phyloP scores from a whole-genome alignment of 495 filamentous ascomycete species.

The Aspergillus baeticus region DNA sequence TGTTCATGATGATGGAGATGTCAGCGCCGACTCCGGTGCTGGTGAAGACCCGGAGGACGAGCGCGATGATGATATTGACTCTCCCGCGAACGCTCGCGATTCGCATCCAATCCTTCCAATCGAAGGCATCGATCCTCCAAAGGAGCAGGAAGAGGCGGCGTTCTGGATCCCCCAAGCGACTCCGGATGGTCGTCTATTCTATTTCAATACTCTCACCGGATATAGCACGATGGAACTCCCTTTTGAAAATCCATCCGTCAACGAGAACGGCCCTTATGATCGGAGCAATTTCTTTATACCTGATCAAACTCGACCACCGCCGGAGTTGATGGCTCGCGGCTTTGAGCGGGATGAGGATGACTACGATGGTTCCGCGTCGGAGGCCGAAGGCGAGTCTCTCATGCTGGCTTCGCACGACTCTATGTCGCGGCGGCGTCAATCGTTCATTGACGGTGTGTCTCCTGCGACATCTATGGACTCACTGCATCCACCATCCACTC shows the following conservation, averaged over 20 bases:
- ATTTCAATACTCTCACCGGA: slow-evolving; percentile 95
- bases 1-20: slow-evolving; percentile 51
- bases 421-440: slow-evolving; percentile 59
- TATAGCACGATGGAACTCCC: slow-evolving; percentile 92
- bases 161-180: slow-evolving; percentile 99
- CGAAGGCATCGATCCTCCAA: slow-evolving; percentile 59
- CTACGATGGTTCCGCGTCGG: slow-evolving; percentile 83
- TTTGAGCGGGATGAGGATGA: slow-evolving; percentile 81
- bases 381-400: slow-evolving; percentile 69
- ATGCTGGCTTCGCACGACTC: slow-evolving; percentile 59
- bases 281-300: slow-evolving; percentile 84
- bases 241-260: slow-evolving; percentile 80
- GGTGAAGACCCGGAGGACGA: slow-evolving; percentile 72
- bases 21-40: slow-evolving; percentile 53
- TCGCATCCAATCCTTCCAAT: slow-evolving; percentile 61
- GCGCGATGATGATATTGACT: slow-evolving; percentile 64
- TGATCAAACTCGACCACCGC: slow-evolving; percentile 84
- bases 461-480: slow-evolving; percentile 93
- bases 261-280: slow-evolving; percentile 82
- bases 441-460: slow-evolving; percentile 73
- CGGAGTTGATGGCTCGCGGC: slow-evolving; percentile 88
- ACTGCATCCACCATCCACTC: slow-evolving; percentile 59
- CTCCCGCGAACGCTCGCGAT: slow-evolving; percentile 56
- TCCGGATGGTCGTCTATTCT: slow-evolving; percentile 88
- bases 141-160: slow-evolving; percentile 81